Evolutionary conservation across 768 basidiomycete species (phyloP), one percentile per base, ranked within the genome.

Genomic region (Auricularia cornea): DNA sequence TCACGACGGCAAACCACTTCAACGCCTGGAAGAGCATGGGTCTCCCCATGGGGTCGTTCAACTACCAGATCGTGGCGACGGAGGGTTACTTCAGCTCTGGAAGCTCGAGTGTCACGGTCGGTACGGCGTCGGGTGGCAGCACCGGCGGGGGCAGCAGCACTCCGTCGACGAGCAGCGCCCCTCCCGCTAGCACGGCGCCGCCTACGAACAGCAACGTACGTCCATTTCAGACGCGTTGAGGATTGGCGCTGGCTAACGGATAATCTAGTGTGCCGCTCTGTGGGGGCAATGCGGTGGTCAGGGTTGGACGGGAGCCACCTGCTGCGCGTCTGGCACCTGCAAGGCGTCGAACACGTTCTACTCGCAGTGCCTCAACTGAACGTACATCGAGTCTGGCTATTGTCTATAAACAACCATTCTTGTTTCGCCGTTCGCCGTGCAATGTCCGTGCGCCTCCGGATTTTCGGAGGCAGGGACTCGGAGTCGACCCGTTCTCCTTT

Each of bases 51-150:
- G 80, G 78, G 18, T 68, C 72, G 32, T 68, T 65, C 69, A 73
- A 74, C 71, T 80, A 80, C 70, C 79, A 80, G 74, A 80, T 81
- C 62, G 68, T 81, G 61, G 79, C 80, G 30, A 78, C 78, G 12
- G 80, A 81, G 63, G 78, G 78, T 3, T 79, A 79, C 70, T 66
- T 73, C 66, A 77, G 76, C 70, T 78, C 74, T 48, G 79, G 78
- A 77, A 71, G 76, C 63, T 79, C 78, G 8, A 71, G 69, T 6
- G 57, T 67, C 38, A 65, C 64, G 14, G 66, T 67, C 30, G 30
- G 63, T 59, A 28, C 8, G n/a, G 26, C 20, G 10, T 8, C 33
- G 8, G 31, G 59, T 16, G 35, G 23, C 29, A 28, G 33, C 32
- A 16, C n/a, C 41, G 2, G 35, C n/a, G n/a, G 16, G 31, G 35